A percentile compares a stretch with the other conserved stretches of the same genome.
Evolutionary conservation across 129 eudicot genomes (phyloP).

Genomic region (Erigeron canadensis): DNA sequence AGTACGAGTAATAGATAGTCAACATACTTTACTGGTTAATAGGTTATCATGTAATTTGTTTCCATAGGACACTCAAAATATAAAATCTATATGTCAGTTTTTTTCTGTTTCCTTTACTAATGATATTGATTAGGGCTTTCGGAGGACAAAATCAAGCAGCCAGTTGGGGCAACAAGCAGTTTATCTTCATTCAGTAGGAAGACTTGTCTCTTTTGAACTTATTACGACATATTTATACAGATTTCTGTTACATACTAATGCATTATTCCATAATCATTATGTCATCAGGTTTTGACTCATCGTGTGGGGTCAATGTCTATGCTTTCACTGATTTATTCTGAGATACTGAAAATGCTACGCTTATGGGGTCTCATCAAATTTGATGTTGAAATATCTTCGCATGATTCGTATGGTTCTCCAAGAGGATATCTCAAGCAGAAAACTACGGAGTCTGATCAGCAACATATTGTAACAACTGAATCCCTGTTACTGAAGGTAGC

Average conservation of each 20-base stretch:
- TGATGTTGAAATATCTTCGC: constrained; percentile 77
- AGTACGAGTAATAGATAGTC: neutral
- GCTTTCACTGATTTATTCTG: constrained; percentile 75
- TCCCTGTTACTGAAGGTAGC: constrained; percentile 71
- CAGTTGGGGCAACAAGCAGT: constrained; percentile 63
- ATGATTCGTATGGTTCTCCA: constrained; percentile 60
- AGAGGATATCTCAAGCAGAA: constrained; percentile 76
- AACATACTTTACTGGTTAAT: neutral
- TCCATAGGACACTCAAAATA: neutral
- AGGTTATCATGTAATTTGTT: constrained; percentile 13
- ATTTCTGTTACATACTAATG: neutral
- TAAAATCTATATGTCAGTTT: constrained; percentile 10
- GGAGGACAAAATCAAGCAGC: constrained; percentile 50
- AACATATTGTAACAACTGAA: constrained; percentile 66
- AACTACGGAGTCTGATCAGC: constrained; percentile 62
- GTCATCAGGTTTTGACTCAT: constrained; percentile 75
- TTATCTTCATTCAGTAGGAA: constrained; percentile 82
- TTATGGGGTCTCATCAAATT: constrained; percentile 62
- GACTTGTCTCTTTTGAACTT: neutral
- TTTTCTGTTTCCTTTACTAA: neutral
- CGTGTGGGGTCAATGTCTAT: constrained; percentile 79
- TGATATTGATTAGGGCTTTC: constrained; percentile 60
- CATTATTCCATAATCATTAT: constrained; percentile 10
- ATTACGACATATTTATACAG: neutral
- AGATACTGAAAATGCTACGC: constrained; percentile 71